These are phyloP conservation scores for Aspergillus sp. DNA, from an alignment of 2,329 filamentous ascomycete species.

Conservation along the genomic window DNA sequence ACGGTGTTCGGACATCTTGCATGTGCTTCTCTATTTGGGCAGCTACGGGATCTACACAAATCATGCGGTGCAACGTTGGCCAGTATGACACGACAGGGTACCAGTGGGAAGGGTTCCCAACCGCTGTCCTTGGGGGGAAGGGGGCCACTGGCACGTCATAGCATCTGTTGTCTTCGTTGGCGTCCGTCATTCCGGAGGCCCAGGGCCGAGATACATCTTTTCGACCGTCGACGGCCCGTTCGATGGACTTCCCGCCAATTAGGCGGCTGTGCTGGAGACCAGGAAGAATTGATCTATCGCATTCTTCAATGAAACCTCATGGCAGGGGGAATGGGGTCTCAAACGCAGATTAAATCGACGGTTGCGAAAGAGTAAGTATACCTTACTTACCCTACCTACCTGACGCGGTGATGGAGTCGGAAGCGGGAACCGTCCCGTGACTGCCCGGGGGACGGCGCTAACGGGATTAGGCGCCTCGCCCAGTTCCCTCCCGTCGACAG, in stretches of 20 bases:
- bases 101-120: conserved; percentile 13
- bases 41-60: conserved; percentile 24
- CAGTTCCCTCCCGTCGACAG: conserved; percentile 22
- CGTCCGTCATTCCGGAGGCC: conserved; percentile 7
- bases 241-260: background rate
- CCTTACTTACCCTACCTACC: background rate
- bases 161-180: conserved; percentile 10
- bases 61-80: conserved; percentile 23
- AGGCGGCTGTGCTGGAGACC: background rate
- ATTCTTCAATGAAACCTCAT: background rate
- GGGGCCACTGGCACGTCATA: conserved; percentile 19
- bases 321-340: too few species aligned
- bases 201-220: conserved; percentile 1
- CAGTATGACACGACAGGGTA: conserved; percentile 13
- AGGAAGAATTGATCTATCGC: conserved; percentile 6
- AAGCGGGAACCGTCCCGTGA: conserved; percentile 29
- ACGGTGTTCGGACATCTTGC: conserved; percentile 7
- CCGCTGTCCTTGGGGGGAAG: conserved; percentile 9
- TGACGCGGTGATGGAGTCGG: background rate
- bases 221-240: background rate
- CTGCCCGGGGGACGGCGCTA: conserved; percentile 23
- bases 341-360: background rate
- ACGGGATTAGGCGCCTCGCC: conserved; percentile 20
- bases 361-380: background rate
- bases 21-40: conserved; percentile 21